Evolutionary conservation across 1,284 basidiomycete species (phyloP), one percentile per base, ranked within the genome.

Genomic region (Leucoagaricus sp.): DNA sequence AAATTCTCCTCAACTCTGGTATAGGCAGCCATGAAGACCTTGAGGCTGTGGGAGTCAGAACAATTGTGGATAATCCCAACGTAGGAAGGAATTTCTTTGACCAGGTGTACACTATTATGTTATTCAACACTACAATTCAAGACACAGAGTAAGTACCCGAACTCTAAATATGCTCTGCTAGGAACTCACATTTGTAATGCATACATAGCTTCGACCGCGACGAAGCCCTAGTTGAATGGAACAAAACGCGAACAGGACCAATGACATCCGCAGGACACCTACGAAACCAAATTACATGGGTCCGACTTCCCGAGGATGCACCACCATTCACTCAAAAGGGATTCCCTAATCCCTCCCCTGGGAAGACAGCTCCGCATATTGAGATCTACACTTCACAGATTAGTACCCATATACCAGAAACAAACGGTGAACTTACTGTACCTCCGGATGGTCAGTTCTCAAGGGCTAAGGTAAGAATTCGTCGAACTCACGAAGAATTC

Each of bases 1-100:
- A 65, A 3, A 59, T 67, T 19, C 57, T 67, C 3, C 44, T 64
- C 23, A 60, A 64, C 48, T 67, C 65, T 17, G 65, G 65, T 3
- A 65, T 67, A 15, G 65, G 65, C 3, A 34, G 44, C 25, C 47
- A 55, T 15, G 49, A 42, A 21, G 60, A 57, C 9, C 38, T 67
- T 1, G 54, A 60, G 34, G 57, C 53, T 1, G 12, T 65, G 10
- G 59, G 58, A 0, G 61, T 67, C 6, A 29, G 52, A 31, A 55
- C 64, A 5, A 17, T 64, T 3, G 51, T 67, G 6, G 34, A 65
- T 45, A 58, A 62, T 29, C 61, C 61, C 2, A 57, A 57, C 36
- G 59, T 60, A 25, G 61, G 61, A n/a, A 60, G 55, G 49, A 62
- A 62, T 29, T 33, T 62, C 13, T 52, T 61, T 5, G 65, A 59